phyloP scores from a whole-genome alignment of 2,329 filamentous ascomycete genomes.

The Thielaviopsis ethacetica region DNA sequence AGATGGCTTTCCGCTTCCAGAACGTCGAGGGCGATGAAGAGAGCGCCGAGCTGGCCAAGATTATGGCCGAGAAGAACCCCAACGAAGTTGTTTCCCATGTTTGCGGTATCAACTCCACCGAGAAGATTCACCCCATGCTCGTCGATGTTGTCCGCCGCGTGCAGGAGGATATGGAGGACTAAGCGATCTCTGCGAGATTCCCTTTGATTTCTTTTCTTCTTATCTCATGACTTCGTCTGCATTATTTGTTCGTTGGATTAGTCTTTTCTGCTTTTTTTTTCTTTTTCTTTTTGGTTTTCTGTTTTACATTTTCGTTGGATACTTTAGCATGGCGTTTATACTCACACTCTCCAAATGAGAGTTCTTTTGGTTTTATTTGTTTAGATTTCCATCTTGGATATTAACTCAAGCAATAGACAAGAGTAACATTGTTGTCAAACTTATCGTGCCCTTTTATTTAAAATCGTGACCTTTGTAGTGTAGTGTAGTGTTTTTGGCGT shows the following conservation, averaged over 20 bases:
- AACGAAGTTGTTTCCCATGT: constrained; percentile 65
- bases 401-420: neutral
- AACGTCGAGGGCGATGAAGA: constrained; percentile 85
- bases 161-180: constrained; percentile 38
- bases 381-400: neutral
- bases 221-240: constrained; percentile 5
- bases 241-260: neutral
- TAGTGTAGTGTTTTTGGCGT: neutral
- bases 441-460: neutral
- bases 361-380: neutral
- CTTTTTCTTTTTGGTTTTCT: constrained; percentile 1
- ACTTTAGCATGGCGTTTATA: neutral
- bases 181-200: neutral
- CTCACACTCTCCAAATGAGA: neutral
- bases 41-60: constrained; percentile 68
- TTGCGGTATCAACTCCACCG: constrained; percentile 59
- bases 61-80: constrained; percentile 58
- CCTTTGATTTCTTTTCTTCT: neutral
- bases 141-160: constrained; percentile 70
- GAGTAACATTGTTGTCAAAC: neutral
- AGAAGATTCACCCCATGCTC: constrained; percentile 64
- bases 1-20: constrained; percentile 92
- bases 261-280: neutral
- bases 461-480: neutral
- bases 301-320: constrained; percentile 6